phyloP scores from a whole-genome alignment of 352 stramenopile genomes.

The Globisporangium cylindrosporum region DNA sequence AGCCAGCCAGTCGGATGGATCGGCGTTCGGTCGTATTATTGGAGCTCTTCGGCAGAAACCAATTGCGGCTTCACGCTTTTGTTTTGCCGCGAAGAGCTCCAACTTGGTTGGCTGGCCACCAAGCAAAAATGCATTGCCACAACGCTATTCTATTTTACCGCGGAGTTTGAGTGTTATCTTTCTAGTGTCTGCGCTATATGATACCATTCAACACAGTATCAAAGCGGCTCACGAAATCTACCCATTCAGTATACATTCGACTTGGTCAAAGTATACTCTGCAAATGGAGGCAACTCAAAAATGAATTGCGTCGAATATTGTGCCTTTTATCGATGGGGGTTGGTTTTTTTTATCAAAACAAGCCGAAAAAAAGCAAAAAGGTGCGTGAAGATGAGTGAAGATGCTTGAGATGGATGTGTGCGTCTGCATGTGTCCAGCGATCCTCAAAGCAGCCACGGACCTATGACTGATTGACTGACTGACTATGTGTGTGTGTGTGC shows the following conservation, averaged over 20 bases:
- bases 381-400: not conserved
- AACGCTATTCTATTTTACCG: too few relatives aligned
- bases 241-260: too few relatives aligned
- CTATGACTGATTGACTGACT: not conserved
- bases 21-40: not conserved
- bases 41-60: not conserved
- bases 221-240: too few relatives aligned
- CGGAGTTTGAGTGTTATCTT: too few relatives aligned
- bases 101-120: not conserved
- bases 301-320: not conserved
- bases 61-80: not conserved
- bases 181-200: too few relatives aligned
- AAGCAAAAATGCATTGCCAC: not conserved
- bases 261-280: too few relatives aligned
- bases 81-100: not conserved
- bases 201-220: too few relatives aligned
- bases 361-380: constrained; percentile 2
- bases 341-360: not conserved
- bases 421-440: not conserved
- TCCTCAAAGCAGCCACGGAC: not conserved
- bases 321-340: not conserved
- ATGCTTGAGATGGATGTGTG: not conserved
- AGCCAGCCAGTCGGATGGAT: not conserved
- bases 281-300: not conserved
- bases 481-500: not conserved